Evolutionary conservation across 441 rosid species (phyloP), one percentile per base, ranked within the genome.

Genomic region (Erodium chrysanthum): DNA sequence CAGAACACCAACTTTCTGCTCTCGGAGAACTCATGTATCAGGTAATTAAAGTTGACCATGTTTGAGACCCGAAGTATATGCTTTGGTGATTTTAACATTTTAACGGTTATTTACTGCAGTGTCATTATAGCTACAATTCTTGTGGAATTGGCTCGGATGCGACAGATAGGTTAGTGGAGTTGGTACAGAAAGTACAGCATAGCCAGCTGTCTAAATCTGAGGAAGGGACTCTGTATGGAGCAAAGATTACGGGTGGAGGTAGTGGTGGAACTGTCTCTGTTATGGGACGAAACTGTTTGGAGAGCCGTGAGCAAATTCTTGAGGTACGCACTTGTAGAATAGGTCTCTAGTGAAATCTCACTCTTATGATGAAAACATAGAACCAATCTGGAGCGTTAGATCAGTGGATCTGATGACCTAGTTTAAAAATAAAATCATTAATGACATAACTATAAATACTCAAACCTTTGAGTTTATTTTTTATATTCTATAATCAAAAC

Each of bases 171-270:
- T 83, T 88, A 0, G 91, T 88, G 35, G 80, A 80, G 75, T 73
- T 95, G 82, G 98, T 95, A 29, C 97, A 92, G 72, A 92, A 88
- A 79, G 86, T 88, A 86, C 98, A 95, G 76, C 96, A 85, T 58
- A 37, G 75, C 66, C 89, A 79, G 78, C 70, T 66, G 63, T 74
- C 81, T 71, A 74, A 79, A 80, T 48, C 76, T 29, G 81, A 83
- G 48, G 91, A 86, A 4, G 86, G 90, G 64, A 82, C 89, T 61
- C 74, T 88, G 18, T 88, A 80, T 21, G 99, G 98, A 71, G 98
- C 99, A 70, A 95, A 92, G 85, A 94, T 94, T 65, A 92, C 98
- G 0, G 99, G 99, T 0, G 98, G 99, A 1, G 99, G 98, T 4
- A 87, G 96, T 15, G 98, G 98, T 33, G 98, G 99, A 71, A 90